phyloP scores from a whole-genome alignment of 805 yeast genomes.

The Metschnikowia colocasiae region DNA sequence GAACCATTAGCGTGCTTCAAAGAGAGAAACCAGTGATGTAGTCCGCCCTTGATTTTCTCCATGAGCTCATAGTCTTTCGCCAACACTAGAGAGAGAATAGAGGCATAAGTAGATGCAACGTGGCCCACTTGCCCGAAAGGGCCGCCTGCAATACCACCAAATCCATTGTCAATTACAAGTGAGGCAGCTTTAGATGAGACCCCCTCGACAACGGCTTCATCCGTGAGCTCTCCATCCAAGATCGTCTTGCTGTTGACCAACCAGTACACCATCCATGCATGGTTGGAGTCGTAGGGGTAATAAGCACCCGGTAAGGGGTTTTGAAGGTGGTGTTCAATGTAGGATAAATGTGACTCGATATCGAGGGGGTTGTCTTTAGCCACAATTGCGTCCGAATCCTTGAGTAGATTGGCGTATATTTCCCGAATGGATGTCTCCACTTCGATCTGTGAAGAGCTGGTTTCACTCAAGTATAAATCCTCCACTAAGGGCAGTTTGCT shows the following conservation, averaged over 20 bases:
- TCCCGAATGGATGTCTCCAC: conserved; percentile 25
- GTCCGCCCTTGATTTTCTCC: conserved; percentile 29
- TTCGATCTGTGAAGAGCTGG: conserved; percentile 37
- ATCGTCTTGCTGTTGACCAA: conserved; percentile 45
- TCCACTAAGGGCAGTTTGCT: conserved; percentile 11
- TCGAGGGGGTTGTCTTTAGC: conserved; percentile 13
- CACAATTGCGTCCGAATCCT: conserved; percentile 6
- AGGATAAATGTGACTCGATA: conserved; percentile 40
- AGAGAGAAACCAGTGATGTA: conserved; percentile 62
- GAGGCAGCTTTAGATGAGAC: conserved; percentile 24
- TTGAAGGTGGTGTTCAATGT: conserved; percentile 38
- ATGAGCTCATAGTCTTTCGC: conserved; percentile 38
- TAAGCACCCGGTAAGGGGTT: conserved; percentile 49
- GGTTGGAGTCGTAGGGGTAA: conserved; percentile 75
- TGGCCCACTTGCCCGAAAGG: conserved; percentile 72
- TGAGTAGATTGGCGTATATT: conserved; percentile 26
- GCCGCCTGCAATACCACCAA: conserved; percentile 82
- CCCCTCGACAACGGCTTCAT: conserved; percentile 1
- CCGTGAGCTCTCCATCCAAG: conserved; percentile 14
- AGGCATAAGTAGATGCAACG: conserved; percentile 81
- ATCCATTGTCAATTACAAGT: conserved; percentile 30
- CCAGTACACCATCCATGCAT: conserved; percentile 92
- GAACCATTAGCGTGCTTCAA: conserved; percentile 72
- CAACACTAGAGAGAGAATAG: conserved; percentile 56
- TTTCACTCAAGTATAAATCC: conserved; percentile 28